phyloP scores from a whole-genome alignment of 2,329 filamentous ascomycete species.

The Colletotrichum shisoi region DNA sequence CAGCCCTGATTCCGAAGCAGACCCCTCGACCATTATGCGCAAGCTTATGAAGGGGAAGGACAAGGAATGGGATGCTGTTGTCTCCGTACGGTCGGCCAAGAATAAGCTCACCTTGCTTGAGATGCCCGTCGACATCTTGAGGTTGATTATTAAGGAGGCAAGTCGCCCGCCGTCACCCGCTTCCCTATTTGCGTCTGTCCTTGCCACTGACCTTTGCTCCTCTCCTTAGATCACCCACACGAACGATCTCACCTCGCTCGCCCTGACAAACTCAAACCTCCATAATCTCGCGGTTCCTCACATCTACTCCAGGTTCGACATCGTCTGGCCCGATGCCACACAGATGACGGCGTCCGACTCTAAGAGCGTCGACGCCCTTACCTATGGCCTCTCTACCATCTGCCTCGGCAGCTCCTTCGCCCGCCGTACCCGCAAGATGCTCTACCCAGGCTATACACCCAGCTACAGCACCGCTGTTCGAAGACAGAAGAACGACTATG shows the following conservation, averaged over 20 bases:
- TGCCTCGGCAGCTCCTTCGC: conserved; percentile 69
- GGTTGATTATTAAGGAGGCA: conserved; percentile 81
- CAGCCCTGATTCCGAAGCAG: conserved; percentile 35
- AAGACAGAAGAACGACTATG: conserved; percentile 69
- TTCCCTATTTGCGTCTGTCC: conserved; percentile 24
- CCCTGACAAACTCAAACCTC: conserved; percentile 78
- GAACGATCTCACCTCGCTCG: conserved; percentile 81
- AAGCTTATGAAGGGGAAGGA: conserved; percentile 66
- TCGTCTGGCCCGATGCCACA: conserved; percentile 80
- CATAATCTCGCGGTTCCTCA: conserved; percentile 78
- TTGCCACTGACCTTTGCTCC: conserved; percentile 30
- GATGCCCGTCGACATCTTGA: conserved; percentile 78
- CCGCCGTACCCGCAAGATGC: conserved; percentile 49
- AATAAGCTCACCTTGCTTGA: conserved; percentile 69
- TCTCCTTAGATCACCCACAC: conserved; percentile 73
- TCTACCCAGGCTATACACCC: conserved; percentile 40
- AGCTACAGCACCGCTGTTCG: conserved; percentile 35
- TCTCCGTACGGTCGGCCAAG: conserved; percentile 46
- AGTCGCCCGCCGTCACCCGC: conserved; percentile 40
- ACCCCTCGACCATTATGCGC: conserved; percentile 40
- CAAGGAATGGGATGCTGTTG: conserved; percentile 71
- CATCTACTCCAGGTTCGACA: conserved; percentile 86
- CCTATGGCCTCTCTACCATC: conserved; percentile 80
- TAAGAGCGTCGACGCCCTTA: conserved; percentile 80
- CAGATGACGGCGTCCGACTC: conserved; percentile 69